phyloP scores from a whole-genome alignment of 331 rosid genomes.

The Malus hybrid region DNA sequence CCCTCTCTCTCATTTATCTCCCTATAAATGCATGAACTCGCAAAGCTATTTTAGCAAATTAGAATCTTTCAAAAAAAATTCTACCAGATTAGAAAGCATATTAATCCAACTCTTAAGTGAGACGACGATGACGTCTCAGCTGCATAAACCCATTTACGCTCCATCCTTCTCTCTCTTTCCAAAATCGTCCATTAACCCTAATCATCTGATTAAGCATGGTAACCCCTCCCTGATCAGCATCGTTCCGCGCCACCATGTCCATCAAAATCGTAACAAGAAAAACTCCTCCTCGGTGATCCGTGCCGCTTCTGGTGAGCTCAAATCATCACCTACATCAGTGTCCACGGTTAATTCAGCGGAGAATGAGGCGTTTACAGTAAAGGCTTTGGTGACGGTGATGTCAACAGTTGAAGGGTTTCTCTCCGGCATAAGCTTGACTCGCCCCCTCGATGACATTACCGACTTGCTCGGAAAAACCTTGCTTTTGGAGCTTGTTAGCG shows the following conservation, averaged over 20 bases:
- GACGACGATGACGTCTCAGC: neutral
- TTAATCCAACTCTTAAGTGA: neutral
- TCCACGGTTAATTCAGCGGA: neutral
- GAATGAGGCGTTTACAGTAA: neutral
- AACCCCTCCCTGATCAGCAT: neutral
- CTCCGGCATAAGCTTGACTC: neutral
- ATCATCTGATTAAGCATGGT: neutral
- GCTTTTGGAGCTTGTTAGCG: constrained; percentile 11
- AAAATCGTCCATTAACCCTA: neutral
- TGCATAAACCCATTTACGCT: neutral
- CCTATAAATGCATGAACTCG: neutral
- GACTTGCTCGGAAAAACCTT: neutral
- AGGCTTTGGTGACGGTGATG: constrained; percentile 8
- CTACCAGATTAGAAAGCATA: neutral
- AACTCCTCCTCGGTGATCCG: neutral
- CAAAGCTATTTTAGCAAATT: neutral
- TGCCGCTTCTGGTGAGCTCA: neutral
- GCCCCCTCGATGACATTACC: constrained; percentile 1
- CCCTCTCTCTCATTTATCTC: neutral
- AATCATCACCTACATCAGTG: neutral
- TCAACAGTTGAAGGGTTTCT: constrained; percentile 1
- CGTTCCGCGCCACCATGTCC: neutral
- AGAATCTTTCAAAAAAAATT: neutral
- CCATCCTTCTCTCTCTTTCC: neutral
- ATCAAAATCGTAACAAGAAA: neutral